These are phyloP conservation scores for Cladosporium oxysporum DNA, from an alignment of 2,329 filamentous ascomycete species.

Conservation along the genomic window DNA sequence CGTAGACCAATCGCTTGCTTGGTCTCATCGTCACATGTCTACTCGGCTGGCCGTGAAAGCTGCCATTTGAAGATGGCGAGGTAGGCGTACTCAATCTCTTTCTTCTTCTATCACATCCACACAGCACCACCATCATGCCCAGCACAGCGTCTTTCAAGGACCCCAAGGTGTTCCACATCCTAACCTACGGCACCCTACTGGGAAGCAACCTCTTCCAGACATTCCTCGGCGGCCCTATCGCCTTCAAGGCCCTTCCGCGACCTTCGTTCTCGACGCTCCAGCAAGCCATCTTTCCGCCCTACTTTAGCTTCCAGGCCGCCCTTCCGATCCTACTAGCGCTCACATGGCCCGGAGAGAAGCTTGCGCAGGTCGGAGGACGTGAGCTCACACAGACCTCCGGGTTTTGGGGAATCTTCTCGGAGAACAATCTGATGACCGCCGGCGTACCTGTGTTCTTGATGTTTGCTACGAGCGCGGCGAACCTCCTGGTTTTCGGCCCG, in stretches of 20 bases:
- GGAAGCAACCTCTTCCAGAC: conserved; percentile 87
- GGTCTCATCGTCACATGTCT: not conserved
- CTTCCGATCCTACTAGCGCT: conserved; percentile 72
- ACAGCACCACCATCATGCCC: conserved; percentile 37
- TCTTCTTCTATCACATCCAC: not conserved
- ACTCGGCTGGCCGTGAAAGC: not conserved
- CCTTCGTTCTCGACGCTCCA: conserved; percentile 82
- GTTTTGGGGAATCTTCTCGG: conserved; percentile 51
- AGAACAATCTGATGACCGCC: conserved; percentile 63
- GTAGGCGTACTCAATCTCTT: not conserved
- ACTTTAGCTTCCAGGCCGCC: conserved; percentile 80
- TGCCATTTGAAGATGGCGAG: not conserved
- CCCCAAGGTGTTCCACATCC: conserved; percentile 72
- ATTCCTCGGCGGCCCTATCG: conserved; percentile 72
- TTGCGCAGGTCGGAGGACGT: conserved; percentile 29
- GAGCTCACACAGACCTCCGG: conserved; percentile 32
- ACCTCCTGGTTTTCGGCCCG: conserved; percentile 72
- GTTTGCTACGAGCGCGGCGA: conserved; percentile 69
- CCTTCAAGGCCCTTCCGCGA: conserved; percentile 74
- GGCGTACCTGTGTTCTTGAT: conserved; percentile 69
- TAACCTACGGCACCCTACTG: conserved; percentile 76
- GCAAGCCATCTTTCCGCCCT: conserved; percentile 78
- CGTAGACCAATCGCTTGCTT: conserved; percentile 1
- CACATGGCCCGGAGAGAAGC: conserved; percentile 70
- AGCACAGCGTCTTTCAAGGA: conserved; percentile 58